phyloP scores from a whole-genome alignment of 2,329 filamentous ascomycete species.

The Pseudogymnoascus sp. region DNA sequence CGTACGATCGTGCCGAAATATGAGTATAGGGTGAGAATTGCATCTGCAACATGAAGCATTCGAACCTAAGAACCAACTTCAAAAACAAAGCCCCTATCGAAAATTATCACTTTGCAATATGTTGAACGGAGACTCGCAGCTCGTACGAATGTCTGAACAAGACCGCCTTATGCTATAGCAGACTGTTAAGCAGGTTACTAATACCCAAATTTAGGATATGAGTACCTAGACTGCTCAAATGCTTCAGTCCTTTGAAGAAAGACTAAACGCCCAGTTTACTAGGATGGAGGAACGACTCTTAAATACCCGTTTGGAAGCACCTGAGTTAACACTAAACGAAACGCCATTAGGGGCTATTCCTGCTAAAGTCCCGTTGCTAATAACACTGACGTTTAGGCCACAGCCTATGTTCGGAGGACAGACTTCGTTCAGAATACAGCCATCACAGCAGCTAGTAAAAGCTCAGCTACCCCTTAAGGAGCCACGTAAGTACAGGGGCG shows the following conservation, averaged over 20 bases:
- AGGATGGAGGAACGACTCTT: not conserved
- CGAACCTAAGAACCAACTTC: not conserved
- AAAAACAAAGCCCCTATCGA: not conserved
- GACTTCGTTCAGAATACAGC: no score
- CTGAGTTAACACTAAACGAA: not conserved
- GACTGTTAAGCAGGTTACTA: not conserved
- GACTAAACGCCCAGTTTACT: not conserved
- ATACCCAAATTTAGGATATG: not conserved
- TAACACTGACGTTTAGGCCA: not conserved
- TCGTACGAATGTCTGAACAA: not conserved
- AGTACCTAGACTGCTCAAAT: not conserved
- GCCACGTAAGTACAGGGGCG: not conserved
- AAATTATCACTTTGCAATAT: not conserved
- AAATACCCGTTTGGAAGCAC: not conserved
- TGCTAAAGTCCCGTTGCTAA: not conserved
- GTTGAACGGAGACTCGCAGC: not conserved
- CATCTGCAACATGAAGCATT: not conserved
- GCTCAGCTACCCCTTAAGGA: not conserved
- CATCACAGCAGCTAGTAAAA: not conserved
- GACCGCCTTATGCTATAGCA: not conserved
- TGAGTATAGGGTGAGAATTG: not conserved
- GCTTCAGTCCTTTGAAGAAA: not conserved
- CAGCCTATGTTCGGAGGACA: no score
- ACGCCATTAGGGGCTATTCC: not conserved
- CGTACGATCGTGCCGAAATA: not conserved